Conservation (phyloP, 345 rosid species). For the Pseudoturritis turrita region DNA sequence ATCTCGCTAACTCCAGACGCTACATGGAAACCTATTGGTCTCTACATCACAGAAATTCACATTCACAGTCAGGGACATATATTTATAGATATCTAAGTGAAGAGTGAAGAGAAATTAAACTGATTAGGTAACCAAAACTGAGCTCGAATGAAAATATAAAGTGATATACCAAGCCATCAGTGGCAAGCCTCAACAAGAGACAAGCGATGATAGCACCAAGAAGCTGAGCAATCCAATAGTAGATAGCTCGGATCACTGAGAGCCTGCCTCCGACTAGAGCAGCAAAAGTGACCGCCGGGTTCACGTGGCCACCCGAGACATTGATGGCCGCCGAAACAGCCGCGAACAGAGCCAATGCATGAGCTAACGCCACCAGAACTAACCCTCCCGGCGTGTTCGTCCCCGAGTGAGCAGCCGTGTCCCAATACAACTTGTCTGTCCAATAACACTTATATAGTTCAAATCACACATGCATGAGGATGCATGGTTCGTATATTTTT, state of each 20-base stretch:
- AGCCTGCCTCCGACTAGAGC: constrained; percentile 67
- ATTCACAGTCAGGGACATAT: background rate
- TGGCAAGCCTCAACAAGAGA: constrained; percentile 56
- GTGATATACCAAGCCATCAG: constrained; percentile 54
- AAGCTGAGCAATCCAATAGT: constrained; percentile 78
- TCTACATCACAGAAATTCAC: constrained; percentile 35
- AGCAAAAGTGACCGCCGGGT: constrained; percentile 75
- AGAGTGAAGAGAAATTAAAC: no score
- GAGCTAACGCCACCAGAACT: constrained; percentile 58
- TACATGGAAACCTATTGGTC: constrained; percentile 56
- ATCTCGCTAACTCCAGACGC: constrained; percentile 47
- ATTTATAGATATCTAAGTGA: background rate
- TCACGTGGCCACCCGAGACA: constrained; percentile 72
- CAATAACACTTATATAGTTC: background rate
- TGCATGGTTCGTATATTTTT: background rate
- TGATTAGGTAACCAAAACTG: background rate
- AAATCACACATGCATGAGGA: constrained; percentile 11
- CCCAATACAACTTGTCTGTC: constrained; percentile 50
- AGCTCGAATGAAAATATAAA: background rate
- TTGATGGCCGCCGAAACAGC: constrained; percentile 59
- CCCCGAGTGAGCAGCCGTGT: constrained; percentile 26
- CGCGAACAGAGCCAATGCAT: constrained; percentile 54
- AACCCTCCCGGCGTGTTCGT: constrained; percentile 41
- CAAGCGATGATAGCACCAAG: constrained; percentile 58
- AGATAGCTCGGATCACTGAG: constrained; percentile 49